Base-by-base conservation (phyloP, 345 rosid genomes). In the Acer saccharum region DNA sequence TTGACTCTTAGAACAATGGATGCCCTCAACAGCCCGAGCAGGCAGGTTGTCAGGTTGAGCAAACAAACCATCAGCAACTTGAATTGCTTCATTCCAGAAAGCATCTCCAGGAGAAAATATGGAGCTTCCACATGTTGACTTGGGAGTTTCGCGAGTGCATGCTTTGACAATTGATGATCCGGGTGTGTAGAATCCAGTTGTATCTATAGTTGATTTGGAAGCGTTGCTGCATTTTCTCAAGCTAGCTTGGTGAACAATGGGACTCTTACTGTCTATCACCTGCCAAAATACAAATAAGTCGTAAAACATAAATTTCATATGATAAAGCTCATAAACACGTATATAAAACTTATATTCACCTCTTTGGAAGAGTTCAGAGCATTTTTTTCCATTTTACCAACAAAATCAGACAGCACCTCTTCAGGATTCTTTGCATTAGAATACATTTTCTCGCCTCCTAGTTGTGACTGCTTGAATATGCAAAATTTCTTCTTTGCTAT, bases 11-110 rank as follows among this genome's bases (percentile, higher is more conserved):
- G 68, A 54, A 81, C 64, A 68, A 73, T 68, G 72, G 32, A 66
- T 68, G 80, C 76, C 83, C 73, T 82, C 80, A 14, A 78, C 85
- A 75, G 62, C 77, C 44, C 69, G 43, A 73, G 68, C 67, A 85
- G 76, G 60, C 72, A 80, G 75, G 72, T 76, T 70, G 60, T 83
- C 84, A 68, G 77, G 62, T 82, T 84, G 89, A 71, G 76, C 74
- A 82, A 81, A 78, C 83, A 95, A 82, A 67, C 94, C 93, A 87
- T 95, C 99, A 83, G 96, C 99, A 83, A 95, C 79, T 82, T 88
- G 87, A 84, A 95, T 87, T 71, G 97, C 99, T 84, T 95, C 99
- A 86, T 87, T 89, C 99, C 99, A 95, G 82, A 95, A 95, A 76
- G 92, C 88, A n/a, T 95, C 99, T 74, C 98, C 98, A 10, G 98